Base-by-base conservation (phyloP, 202 grass and related monocot genomes). In the Zizania palustris region DNA sequence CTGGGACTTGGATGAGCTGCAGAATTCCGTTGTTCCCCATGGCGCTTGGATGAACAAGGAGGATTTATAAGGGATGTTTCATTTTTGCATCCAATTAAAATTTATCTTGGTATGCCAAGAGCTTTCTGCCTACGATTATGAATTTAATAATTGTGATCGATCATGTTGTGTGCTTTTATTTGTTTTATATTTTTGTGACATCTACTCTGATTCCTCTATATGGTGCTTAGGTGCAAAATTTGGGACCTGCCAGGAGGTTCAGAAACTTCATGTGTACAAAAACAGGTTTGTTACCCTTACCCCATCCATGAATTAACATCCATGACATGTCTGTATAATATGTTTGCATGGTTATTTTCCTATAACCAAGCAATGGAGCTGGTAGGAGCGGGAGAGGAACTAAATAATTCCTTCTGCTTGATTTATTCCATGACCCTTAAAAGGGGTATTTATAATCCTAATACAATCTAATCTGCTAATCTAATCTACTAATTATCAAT, bases 11-110 rank as follows among this genome's bases (percentile, higher is more conserved):
- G 45, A 69, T 88, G 70, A 51, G 16, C 51, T 83, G 84, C 87
- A 99, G 96, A 99, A 69, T 91, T 99, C 49, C 59, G 72, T 73
- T 92, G 90, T 73, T 85, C 89, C 80, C 82, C 77, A 48, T 99
- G 96, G 96, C 74, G 72, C 71, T 71, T 63, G 62, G 74, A 96
- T 45, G 84, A 86, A 45, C 90, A 89, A 78, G 85, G 83, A 77
- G 82, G 80, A 80, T 48, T 90, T 66, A 79, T 81, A 71, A 89
- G 96, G 62, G 87, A 91, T 77, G 77, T 99, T 72, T 96, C 92
- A 48, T 96, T 99, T 82, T 83, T 93, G 75, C 96, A 99, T 86
- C 96, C 96, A 63, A 90, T 99, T 72, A 99, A 96, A 87, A 83
- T 96, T 64, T 96, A 91, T 91, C 85, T 99, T 80, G 92, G 96